Percentiles rank a stretch among this genome's conserved stretches.
These are phyloP conservation scores for Plasmodiophora brassicae DNA, from an alignment of 208 protist species.

Conservation along the genomic window DNA sequence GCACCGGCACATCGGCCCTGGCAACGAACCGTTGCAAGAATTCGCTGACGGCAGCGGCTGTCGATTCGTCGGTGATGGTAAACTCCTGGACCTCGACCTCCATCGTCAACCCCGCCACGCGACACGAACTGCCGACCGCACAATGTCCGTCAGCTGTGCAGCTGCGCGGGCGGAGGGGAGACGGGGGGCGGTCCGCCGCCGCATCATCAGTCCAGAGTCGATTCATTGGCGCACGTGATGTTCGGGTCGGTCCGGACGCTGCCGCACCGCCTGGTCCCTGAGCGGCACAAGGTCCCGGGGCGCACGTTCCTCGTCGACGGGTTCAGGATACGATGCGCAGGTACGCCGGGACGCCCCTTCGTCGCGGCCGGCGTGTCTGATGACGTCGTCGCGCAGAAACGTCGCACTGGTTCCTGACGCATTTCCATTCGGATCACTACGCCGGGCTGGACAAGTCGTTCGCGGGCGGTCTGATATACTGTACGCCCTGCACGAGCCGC, in stretches of 20 bases:
- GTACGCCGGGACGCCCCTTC: not conserved
- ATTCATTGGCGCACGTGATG: too few species aligned
- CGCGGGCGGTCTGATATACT: conserved; percentile 65
- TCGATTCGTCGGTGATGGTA: too few species aligned
- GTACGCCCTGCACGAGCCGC: conserved; percentile 63
- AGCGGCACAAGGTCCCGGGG: conserved; percentile 19
- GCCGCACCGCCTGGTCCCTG: not conserved
- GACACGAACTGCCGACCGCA: too few species aligned
- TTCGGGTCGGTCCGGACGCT: not conserved
- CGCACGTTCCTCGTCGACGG: not conserved
- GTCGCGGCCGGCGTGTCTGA: not conserved
- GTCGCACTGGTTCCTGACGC: conserved; percentile 65
- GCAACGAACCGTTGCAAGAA: too few species aligned
- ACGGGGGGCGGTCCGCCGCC: too few species aligned
- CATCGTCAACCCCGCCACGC: too few species aligned
- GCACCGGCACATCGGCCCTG: too few species aligned
- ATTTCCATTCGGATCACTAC: conserved; percentile 84
- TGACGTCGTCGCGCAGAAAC: conserved; percentile 5
- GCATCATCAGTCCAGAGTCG: too few species aligned
- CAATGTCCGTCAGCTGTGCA: too few species aligned
- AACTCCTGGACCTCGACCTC: too few species aligned
- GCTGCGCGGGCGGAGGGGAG: too few species aligned
- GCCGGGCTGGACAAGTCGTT: conserved; percentile 64
- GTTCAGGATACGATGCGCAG: not conserved
- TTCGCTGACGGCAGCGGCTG: too few species aligned